Percentiles rank a stretch among this genome's conserved stretches.
These are phyloP conservation scores for Tagetes erecta DNA, from an alignment of 129 eudicot species.

Conservation along the genomic window DNA sequence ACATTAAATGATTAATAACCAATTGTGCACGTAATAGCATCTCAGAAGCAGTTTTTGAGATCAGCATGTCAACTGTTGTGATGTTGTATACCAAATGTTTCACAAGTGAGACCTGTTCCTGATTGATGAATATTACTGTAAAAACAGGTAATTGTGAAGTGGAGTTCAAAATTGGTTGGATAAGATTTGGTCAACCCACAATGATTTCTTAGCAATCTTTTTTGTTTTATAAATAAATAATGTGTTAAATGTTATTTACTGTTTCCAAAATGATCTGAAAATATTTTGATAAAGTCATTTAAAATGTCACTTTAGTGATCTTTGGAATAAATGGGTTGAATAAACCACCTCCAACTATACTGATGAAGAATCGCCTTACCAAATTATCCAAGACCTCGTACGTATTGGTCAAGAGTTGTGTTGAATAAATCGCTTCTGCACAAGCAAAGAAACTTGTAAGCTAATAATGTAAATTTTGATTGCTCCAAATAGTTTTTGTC, in stretches of 20 bases:
- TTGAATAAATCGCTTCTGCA: slow-evolving; percentile 70
- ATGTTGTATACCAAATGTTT: slow-evolving; percentile 14
- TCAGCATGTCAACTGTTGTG: background rate
- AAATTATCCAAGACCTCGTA: slow-evolving; percentile 72
- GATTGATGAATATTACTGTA: background rate
- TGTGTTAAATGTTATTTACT: background rate
- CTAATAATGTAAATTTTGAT: background rate
- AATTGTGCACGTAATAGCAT: slow-evolving; percentile 6
- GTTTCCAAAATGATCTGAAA: background rate
- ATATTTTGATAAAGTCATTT: background rate
- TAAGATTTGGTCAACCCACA: background rate
- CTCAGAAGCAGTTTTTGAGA: slow-evolving; percentile 10
- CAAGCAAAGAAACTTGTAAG: slow-evolving; percentile 18
- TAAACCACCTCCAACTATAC: slow-evolving; percentile 14
- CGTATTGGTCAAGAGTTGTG: slow-evolving; percentile 76
- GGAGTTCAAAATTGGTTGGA: background rate
- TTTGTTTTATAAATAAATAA: background rate
- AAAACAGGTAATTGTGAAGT: background rate
- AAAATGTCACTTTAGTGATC: background rate
- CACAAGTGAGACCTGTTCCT: too few relatives aligned
- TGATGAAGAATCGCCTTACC: slow-evolving; percentile 18
- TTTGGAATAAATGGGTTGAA: background rate
- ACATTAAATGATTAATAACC: slow-evolving; percentile 17
- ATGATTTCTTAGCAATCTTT: background rate
- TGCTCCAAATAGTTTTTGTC: background rate